phyloP scores from a whole-genome alignment of 2,329 filamentous ascomycete species.

The Celoporthe dispersa region DNA sequence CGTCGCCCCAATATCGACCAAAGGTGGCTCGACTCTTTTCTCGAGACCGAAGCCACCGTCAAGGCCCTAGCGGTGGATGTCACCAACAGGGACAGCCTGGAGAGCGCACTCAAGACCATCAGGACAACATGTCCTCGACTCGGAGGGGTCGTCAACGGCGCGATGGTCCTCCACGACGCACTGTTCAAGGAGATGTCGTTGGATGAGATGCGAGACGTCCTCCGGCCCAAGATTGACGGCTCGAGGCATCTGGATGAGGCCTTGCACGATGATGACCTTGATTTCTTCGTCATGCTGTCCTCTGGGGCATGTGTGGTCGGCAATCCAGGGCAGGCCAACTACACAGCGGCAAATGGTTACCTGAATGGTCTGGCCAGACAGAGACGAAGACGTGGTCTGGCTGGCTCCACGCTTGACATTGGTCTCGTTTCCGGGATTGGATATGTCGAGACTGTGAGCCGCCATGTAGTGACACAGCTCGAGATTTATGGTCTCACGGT shows the following conservation, averaged over 20 bases:
- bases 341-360: constrained; percentile 48
- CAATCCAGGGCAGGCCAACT: constrained; percentile 45
- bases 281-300: constrained; percentile 40
- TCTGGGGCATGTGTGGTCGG: constrained; percentile 36
- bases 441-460: constrained; percentile 39
- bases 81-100: neutral
- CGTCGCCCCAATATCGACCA: constrained; percentile 42
- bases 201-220: constrained; percentile 28
- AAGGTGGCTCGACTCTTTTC: constrained; percentile 34
- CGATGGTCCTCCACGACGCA: constrained; percentile 27
- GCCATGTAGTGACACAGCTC: constrained; percentile 23
- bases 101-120: constrained; percentile 7
- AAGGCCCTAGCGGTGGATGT: constrained; percentile 25
- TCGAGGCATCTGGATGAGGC: constrained; percentile 33
- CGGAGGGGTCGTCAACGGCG: constrained; percentile 28
- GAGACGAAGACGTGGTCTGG: constrained; percentile 43
- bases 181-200: constrained; percentile 24
- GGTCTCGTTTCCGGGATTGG: constrained; percentile 47
- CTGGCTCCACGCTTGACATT: constrained; percentile 45
- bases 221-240: constrained; percentile 38
- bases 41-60: constrained; percentile 26
- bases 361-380: constrained; percentile 41
- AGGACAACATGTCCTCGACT: constrained; percentile 11
- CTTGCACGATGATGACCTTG: constrained; percentile 33
- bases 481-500: constrained; percentile 9